Percentiles rank a stretch among this genome's conserved stretches.
Conservation (phyloP, 2,329 filamentous ascomycete genomes). For the Westerdykella sp. region DNA sequence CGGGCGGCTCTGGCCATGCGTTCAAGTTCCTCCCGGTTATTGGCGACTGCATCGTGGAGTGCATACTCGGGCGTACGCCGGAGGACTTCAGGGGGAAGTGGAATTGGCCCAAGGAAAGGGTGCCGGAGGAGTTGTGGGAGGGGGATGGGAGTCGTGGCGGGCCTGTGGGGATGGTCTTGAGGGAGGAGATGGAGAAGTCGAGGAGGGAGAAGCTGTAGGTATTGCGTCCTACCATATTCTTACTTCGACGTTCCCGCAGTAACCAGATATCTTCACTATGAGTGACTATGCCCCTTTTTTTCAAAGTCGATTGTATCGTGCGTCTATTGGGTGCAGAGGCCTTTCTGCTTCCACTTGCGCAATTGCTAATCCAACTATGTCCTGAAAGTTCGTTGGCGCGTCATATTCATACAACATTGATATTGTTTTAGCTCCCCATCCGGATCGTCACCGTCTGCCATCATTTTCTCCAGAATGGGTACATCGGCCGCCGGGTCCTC, state of each 20-base stretch:
- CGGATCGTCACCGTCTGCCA: too few species aligned
- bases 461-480: neutral
- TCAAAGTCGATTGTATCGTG: too few species aligned
- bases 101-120: slow-evolving; percentile 43
- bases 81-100: slow-evolving; percentile 58
- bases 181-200: slow-evolving; percentile 36
- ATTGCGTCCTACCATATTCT: too few species aligned
- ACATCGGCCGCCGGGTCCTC: neutral
- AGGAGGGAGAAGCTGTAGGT: slow-evolving; percentile 23
- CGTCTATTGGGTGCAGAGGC: too few species aligned
- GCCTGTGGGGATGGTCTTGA: slow-evolving; percentile 35
- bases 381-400: too few species aligned
- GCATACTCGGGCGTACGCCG: slow-evolving; percentile 39
- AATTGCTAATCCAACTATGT: too few species aligned
- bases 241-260: too few species aligned
- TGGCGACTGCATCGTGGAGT: slow-evolving; percentile 50
- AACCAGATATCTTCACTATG: too few species aligned
- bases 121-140: slow-evolving; percentile 32
- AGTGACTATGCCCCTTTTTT: too few species aligned
- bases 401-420: too few species aligned
- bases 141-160: slow-evolving; percentile 38
- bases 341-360: too few species aligned
- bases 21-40: slow-evolving; percentile 58
- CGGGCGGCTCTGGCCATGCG: slow-evolving; percentile 56
- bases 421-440: slow-evolving; percentile 29